Percentiles rank a stretch among this genome's conserved stretches.
Conservation (phyloP, 495 filamentous ascomycete genomes). For the Neurospora africana region DNA sequence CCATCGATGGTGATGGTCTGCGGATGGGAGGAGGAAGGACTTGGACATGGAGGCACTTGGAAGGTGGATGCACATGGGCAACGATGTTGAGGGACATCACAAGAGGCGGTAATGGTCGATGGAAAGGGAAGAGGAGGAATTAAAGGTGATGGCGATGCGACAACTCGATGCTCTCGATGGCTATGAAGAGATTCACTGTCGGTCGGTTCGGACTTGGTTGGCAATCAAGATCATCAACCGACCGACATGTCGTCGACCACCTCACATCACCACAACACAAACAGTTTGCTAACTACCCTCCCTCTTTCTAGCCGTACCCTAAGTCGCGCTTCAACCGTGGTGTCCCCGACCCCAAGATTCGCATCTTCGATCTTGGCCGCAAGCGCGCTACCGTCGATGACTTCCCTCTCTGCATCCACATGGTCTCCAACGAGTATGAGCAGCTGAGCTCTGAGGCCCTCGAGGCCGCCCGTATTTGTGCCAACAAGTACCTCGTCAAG, state of each 20-base stretch:
- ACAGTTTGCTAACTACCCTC: conserved; percentile 24
- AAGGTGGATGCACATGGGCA: neutral
- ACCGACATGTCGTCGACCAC: neutral
- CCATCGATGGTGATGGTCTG: neutral
- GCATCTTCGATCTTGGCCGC: conserved; percentile 98
- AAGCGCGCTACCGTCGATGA: conserved; percentile 98
- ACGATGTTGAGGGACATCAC: neutral
- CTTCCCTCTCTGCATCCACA: conserved; percentile 95
- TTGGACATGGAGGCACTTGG: neutral
- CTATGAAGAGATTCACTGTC: neutral
- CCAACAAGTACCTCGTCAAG: conserved; percentile 99
- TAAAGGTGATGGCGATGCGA: neutral
- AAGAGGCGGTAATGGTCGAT: neutral
- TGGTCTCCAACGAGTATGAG: conserved; percentile 99
- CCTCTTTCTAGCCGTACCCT: conserved; percentile 69
- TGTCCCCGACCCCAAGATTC: conserved; percentile 99
- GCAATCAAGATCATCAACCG: neutral
- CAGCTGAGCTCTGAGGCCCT: conserved; percentile 98
- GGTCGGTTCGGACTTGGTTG: neutral
- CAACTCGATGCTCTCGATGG: neutral
- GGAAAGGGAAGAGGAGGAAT: neutral
- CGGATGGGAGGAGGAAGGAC: neutral
- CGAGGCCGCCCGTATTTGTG: conserved; percentile 97
- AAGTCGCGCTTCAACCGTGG: conserved; percentile 99
- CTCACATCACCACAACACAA: neutral